Conservation (phyloP, 2,329 filamentous ascomycete genomes). For the Thielaviopsis populi region DNA sequence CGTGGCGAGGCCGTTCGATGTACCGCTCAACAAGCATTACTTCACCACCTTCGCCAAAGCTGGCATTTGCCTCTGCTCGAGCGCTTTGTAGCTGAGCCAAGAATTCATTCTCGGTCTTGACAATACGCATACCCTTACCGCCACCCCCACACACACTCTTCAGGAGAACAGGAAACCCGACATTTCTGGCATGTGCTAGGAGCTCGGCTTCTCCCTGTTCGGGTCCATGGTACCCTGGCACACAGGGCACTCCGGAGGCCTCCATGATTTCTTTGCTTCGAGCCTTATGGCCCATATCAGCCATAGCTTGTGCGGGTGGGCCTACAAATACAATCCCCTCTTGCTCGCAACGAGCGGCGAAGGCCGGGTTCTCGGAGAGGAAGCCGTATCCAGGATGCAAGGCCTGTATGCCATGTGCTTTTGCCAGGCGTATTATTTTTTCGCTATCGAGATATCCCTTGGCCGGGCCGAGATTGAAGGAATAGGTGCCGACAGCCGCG, state of each 20-base stretch:
- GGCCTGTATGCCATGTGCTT: constrained; percentile 71
- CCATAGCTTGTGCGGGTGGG: constrained; percentile 64
- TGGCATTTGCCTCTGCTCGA: constrained; percentile 57
- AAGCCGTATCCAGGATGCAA: constrained; percentile 97
- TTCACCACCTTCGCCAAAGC: constrained; percentile 66
- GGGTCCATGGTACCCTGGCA: constrained; percentile 83
- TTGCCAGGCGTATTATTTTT: constrained; percentile 77
- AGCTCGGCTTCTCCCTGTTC: constrained; percentile 56
- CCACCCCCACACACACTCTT: constrained; percentile 73
- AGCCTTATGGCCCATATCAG: constrained; percentile 89
- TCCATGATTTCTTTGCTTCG: constrained; percentile 95
- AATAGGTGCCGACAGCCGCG: constrained; percentile 67
- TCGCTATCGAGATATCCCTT: constrained; percentile 88
- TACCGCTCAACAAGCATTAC: constrained; percentile 78
- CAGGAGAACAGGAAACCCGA: constrained; percentile 54
- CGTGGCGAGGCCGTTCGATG: constrained; percentile 63
- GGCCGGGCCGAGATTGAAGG: constrained; percentile 68
- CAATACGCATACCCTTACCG: constrained; percentile 73
- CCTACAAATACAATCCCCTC: constrained; percentile 91
- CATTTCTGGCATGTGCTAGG: constrained; percentile 53
- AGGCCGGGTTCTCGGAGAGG: constrained; percentile 81
- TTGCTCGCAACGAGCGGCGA: constrained; percentile 75
- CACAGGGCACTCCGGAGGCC: constrained; percentile 83
- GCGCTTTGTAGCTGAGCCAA: constrained; percentile 54
- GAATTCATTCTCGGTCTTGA: constrained; percentile 53